Conservation (phyloP, 2,329 filamentous ascomycete genomes). For the Thielaviopsis populi region DNA sequence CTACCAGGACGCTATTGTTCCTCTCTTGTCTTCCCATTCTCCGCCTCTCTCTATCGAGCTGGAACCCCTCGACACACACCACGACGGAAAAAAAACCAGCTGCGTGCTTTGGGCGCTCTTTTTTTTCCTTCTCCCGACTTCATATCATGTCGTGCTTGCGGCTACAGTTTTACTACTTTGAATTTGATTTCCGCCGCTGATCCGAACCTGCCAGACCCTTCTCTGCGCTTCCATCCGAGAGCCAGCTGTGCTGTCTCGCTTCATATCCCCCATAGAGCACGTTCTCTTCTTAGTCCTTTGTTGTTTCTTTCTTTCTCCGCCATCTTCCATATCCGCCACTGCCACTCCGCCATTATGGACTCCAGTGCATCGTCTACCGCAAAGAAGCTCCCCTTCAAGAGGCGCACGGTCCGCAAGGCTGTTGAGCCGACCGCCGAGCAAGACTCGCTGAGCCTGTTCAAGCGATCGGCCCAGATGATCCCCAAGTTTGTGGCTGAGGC, state of each 20-base stretch:
- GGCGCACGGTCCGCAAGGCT: conserved; percentile 15
- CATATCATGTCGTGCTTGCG: neutral
- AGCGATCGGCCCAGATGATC: conserved; percentile 36
- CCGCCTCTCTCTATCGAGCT: neutral
- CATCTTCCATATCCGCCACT: neutral
- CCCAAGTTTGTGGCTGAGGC: conserved; percentile 30
- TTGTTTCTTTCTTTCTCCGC: neutral
- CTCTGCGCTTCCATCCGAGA: neutral
- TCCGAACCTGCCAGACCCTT: neutral
- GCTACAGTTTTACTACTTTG: neutral
- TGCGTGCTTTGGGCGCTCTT: neutral
- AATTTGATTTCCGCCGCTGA: neutral
- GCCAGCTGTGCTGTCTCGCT: neutral
- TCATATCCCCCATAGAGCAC: neutral
- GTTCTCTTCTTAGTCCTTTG: neutral
- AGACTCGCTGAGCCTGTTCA: conserved; percentile 32
- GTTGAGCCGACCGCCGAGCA: conserved; percentile 15
- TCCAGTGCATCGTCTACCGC: conserved; percentile 16
- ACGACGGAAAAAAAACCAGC: conserved; percentile 2
- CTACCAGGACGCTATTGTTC: no score
- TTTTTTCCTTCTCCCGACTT: neutral
- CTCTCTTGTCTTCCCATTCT: neutral
- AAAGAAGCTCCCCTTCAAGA: conserved; percentile 36
- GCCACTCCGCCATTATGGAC: neutral
- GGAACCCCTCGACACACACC: neutral